Conservation (phyloP, 108 stramenopile species). For the Pseudonitzschia delicatissima region DNA sequence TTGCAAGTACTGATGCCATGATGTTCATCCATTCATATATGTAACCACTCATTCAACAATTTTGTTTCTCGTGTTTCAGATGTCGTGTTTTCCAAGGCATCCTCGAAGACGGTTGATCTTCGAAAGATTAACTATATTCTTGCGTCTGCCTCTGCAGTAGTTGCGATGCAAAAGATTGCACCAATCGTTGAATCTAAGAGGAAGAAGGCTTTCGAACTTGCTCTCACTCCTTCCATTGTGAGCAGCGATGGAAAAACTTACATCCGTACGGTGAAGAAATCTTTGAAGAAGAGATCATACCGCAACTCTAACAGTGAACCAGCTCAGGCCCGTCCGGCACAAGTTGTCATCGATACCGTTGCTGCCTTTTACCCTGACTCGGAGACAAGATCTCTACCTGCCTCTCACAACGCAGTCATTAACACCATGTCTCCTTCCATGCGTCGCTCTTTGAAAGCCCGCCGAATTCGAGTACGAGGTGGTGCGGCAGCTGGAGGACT, state of each 20-base stretch:
- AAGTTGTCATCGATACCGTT: constrained; percentile 16
- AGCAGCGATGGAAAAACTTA: constrained; percentile 26
- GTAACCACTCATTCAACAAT: background rate
- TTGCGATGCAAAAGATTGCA: background rate
- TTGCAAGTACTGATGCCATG: background rate
- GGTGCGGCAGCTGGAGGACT: constrained; percentile 4
- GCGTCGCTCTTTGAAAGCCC: constrained; percentile 17
- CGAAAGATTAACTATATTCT: constrained; percentile 24
- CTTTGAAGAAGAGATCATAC: background rate
- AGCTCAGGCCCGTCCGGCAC: constrained; percentile 12
- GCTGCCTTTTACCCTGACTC: constrained; percentile 10
- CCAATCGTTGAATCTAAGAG: constrained; percentile 4
- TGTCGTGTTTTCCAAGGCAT: constrained; percentile 21
- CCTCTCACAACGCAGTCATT: constrained; percentile 32
- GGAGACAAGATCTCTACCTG: background rate
- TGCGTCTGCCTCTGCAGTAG: background rate
- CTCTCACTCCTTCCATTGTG: constrained; percentile 13
- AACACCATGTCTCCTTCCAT: constrained; percentile 23
- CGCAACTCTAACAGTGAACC: background rate
- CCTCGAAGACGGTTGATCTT: constrained; percentile 23
- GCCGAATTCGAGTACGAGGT: constrained; percentile 24
- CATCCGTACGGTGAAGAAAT: constrained; percentile 7
- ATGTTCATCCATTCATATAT: background rate
- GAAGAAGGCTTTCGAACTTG: background rate
- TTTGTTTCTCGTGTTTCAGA: constrained; percentile 10